phyloP scores from a whole-genome alignment of 1,284 basidiomycete genomes.

The Moesziomyces sp. region DNA sequence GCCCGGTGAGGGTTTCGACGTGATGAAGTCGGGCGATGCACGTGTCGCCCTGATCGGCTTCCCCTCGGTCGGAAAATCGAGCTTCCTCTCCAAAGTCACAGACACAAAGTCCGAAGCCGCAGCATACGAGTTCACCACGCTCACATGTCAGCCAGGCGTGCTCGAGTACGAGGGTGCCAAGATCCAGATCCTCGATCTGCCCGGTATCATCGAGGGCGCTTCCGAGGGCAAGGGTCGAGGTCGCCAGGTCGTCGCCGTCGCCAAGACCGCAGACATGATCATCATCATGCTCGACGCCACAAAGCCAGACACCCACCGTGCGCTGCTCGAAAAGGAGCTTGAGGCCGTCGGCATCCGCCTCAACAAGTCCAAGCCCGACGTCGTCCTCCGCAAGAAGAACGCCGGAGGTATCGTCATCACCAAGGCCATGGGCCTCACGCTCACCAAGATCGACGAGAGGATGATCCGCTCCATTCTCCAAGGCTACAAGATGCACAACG shows the following conservation, averaged over 20 bases:
- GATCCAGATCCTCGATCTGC: constrained; percentile 78
- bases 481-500: constrained; percentile 65
- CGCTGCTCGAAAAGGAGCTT: constrained; percentile 87
- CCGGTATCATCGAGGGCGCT: constrained; percentile 97
- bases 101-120: constrained; percentile 88
- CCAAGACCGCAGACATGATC: constrained; percentile 95
- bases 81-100: constrained; percentile 88
- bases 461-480: constrained; percentile 89
- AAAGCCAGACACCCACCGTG: constrained; percentile 91
- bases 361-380: constrained; percentile 77
- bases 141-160: constrained; percentile 72
- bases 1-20: constrained; percentile 64
- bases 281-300: constrained; percentile 92
- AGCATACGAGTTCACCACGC: constrained; percentile 94
- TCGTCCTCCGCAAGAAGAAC: constrained; percentile 77
- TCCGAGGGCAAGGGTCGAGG: constrained; percentile 83
- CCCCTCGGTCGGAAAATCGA: constrained; percentile 88
- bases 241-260: constrained; percentile 83
- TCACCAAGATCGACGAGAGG: constrained; percentile 94
- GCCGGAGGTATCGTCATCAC: constrained; percentile 81
- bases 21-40: constrained; percentile 63
- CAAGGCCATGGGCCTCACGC: constrained; percentile 74
- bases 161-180: constrained; percentile 70
- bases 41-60: constrained; percentile 83
- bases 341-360: constrained; percentile 96